A percentile compares a stretch with the other conserved stretches of the same genome.
These are phyloP conservation scores for Gyrodon lividus DNA, from an alignment of 768 basidiomycete species.

Conservation along the genomic window DNA sequence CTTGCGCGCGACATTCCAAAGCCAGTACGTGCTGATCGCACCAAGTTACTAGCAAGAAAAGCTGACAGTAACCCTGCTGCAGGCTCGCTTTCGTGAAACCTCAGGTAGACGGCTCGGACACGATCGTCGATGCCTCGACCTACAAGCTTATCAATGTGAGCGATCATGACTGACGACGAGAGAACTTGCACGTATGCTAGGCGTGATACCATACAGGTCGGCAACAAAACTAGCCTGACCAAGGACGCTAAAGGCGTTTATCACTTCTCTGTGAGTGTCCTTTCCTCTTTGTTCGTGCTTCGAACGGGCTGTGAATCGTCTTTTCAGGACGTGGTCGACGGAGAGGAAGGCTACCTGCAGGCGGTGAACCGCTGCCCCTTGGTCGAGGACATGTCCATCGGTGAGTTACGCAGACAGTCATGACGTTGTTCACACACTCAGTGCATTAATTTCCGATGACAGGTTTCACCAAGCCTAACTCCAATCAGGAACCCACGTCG, in stretches of 20 bases:
- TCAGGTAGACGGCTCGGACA: neutral
- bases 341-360: neutral
- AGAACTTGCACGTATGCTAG: too few relatives aligned
- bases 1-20: neutral
- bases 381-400: neutral
- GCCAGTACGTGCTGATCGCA: neutral
- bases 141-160: neutral
- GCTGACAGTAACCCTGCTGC: neutral
- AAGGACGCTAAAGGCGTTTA: neutral
- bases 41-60: neutral
- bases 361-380: neutral
- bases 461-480: neutral
- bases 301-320: neutral
- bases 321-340: neutral
- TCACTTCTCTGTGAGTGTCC: neutral
- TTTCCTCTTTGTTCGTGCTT: too few relatives aligned
- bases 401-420: neutral
- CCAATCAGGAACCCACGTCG: neutral
- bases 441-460: neutral
- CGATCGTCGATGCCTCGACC: neutral
- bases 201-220: neutral
- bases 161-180: neutral
- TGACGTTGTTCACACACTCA: neutral
- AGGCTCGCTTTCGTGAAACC: neutral
- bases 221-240: neutral